Evolutionary conservation across 2,329 filamentous ascomycete genomes (phyloP).

Genomic region (Aureobasidium sp.): DNA sequence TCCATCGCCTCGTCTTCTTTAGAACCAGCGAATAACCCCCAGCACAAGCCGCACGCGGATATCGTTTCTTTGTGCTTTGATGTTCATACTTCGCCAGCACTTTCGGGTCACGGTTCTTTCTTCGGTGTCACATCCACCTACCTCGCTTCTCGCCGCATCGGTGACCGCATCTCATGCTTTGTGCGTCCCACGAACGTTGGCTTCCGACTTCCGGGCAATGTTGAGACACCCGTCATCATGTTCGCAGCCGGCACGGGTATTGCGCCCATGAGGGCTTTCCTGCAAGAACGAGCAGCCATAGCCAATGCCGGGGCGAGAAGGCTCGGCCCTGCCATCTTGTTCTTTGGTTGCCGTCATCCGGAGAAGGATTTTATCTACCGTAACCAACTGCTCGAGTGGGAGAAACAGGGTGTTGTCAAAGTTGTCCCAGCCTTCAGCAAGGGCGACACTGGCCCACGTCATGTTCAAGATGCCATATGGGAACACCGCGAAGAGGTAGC

Average conservation of each 20-base stretch:
- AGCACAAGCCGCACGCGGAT: neutral
- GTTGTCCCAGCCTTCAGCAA: neutral
- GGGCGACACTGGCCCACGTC: neutral
- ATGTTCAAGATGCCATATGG: conserved; percentile 32
- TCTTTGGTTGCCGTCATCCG: conserved; percentile 30
- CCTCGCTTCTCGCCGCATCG: conserved; percentile 21
- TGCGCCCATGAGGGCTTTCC: conserved; percentile 39
- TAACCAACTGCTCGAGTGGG: neutral
- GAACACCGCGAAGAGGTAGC: conserved; percentile 24
- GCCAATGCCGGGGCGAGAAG: conserved; percentile 28
- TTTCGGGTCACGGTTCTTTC: conserved; percentile 18
- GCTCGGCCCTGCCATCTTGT: conserved; percentile 32
- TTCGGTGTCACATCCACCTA: conserved; percentile 33
- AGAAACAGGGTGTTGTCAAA: neutral
- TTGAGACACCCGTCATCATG: conserved; percentile 43
- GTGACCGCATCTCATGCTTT: conserved; percentile 22
- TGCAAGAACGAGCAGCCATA: conserved; percentile 33
- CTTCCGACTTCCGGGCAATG: conserved; percentile 38
- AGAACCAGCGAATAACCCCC: conserved; percentile 10
- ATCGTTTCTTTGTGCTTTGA: conserved; percentile 51
- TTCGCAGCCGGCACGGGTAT: conserved; percentile 44
- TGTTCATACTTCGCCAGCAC: conserved; percentile 29
- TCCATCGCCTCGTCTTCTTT: conserved; percentile 18
- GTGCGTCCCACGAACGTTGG: conserved; percentile 33
- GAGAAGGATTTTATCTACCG: neutral